Evolutionary conservation across 1,284 basidiomycete genomes (phyloP).

Genomic region (Moesziomyces sp.): DNA sequence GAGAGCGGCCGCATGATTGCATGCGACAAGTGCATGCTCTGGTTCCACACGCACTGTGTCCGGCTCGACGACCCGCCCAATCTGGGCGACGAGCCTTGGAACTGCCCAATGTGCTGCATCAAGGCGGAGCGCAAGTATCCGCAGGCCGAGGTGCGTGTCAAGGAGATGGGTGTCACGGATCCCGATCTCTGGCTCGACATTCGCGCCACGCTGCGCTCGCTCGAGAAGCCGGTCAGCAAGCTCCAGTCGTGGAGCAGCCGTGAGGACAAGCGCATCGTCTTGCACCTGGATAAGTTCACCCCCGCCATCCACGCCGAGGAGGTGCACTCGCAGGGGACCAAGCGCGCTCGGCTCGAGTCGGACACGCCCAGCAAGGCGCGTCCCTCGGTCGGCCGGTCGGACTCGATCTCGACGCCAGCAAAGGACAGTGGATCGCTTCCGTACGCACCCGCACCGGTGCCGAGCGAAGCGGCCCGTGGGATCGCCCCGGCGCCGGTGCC

Average conservation of each 20-base stretch:
- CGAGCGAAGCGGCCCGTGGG: conserved; percentile 38
- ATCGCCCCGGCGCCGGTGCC: conserved; percentile 14
- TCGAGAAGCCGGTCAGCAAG: conserved; percentile 59
- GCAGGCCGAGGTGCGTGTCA: conserved; percentile 63
- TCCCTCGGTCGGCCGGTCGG: conserved; percentile 26
- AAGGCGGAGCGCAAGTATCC: conserved; percentile 64
- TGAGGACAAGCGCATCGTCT: conserved; percentile 54
- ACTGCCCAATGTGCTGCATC: conserved; percentile 67
- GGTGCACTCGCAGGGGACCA: conserved; percentile 35
- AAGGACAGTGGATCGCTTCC: conserved; percentile 25
- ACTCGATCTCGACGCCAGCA: conserved; percentile 28
- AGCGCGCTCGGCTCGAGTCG: conserved; percentile 38
- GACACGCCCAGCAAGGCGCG: conserved; percentile 38
- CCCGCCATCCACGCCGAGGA: conserved; percentile 58
- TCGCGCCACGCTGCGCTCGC: conserved; percentile 60
- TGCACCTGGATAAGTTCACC: conserved; percentile 63
- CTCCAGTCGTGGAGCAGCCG: conserved; percentile 55
- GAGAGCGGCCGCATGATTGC: conserved; percentile 63
- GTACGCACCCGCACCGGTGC: conserved; percentile 28
- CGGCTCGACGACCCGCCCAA: conserved; percentile 53
- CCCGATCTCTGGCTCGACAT: conserved; percentile 63
- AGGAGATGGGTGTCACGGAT: conserved; percentile 51
- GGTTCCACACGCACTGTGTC: conserved; percentile 66
- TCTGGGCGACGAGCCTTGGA: conserved; percentile 57
- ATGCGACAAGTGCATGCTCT: conserved; percentile 66